A percentile compares a stretch with the other conserved stretches of the same genome.
Conservation (phyloP, 768 basidiomycete species). For the Chalciporus pseudorubinellus region DNA sequence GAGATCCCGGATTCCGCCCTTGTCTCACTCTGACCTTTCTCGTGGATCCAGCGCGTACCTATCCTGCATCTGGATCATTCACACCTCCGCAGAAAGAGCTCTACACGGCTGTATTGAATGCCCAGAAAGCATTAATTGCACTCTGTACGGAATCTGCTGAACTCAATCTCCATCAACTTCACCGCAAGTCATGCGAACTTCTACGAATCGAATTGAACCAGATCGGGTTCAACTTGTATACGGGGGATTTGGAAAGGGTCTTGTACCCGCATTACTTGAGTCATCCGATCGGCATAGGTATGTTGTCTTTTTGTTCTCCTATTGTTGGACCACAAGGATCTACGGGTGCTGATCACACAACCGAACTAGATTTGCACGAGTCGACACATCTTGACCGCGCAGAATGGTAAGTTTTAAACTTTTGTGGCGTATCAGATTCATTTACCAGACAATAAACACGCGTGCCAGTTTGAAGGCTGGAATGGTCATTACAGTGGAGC, state of each 20-base stretch:
- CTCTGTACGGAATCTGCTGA: constrained; percentile 57
- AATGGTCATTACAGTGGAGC: constrained; percentile 93
- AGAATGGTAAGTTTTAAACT: constrained; percentile 42
- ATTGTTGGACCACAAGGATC: neutral
- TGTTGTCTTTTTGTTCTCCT: constrained; percentile 20
- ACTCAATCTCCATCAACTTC: constrained; percentile 72
- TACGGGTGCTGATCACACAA: constrained; percentile 13
- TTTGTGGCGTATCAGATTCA: neutral
- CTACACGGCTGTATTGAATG: constrained; percentile 74
- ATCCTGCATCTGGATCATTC: constrained; percentile 81
- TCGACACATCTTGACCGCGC: constrained; percentile 59
- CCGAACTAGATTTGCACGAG: constrained; percentile 78
- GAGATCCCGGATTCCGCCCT: constrained; percentile 20
- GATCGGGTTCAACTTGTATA: constrained; percentile 41
- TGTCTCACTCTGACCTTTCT: constrained; percentile 2
- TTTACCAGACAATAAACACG: constrained; percentile 7
- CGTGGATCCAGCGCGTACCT: constrained; percentile 67
- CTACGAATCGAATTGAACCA: constrained; percentile 73
- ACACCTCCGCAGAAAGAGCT: constrained; percentile 78
- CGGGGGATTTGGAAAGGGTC: constrained; percentile 60
- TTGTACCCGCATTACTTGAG: constrained; percentile 93
- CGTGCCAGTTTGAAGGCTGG: constrained; percentile 63
- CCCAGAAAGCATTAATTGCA: constrained; percentile 63
- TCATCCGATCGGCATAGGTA: constrained; percentile 90
- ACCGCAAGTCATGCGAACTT: constrained; percentile 64